These are phyloP conservation scores for Diaporthe sp. DNA, from an alignment of 2,329 filamentous ascomycete species.

Conservation along the genomic window DNA sequence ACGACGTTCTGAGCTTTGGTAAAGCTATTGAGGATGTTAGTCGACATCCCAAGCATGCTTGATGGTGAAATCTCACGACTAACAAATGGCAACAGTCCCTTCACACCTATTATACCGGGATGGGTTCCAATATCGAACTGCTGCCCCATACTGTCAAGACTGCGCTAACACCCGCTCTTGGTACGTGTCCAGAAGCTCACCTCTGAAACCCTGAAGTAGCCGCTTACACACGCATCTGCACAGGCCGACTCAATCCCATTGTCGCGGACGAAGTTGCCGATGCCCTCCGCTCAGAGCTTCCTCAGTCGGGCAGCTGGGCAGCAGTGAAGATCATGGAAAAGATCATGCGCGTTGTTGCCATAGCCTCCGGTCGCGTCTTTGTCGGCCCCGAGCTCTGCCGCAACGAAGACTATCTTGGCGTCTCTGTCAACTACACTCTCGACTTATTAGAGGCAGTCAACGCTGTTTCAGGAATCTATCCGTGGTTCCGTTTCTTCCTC, in stretches of 20 bases:
- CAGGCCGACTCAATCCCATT: too few relatives aligned
- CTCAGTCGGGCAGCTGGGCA: not conserved
- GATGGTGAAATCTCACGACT: too few relatives aligned
- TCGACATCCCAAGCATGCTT: too few relatives aligned
- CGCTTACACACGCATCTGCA: too few relatives aligned
- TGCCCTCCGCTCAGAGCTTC: not conserved
- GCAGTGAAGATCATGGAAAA: not conserved
- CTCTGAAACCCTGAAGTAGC: too few relatives aligned
- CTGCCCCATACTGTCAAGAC: too few relatives aligned
- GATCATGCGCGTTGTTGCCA: not conserved
- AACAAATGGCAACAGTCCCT: too few relatives aligned
- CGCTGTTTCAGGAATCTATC: not conserved
- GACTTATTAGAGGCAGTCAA: not conserved
- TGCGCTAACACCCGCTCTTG: too few relatives aligned
- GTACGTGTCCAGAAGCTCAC: too few relatives aligned
- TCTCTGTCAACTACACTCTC: not conserved
- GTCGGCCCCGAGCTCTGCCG: not conserved
- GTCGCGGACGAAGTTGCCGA: too few relatives aligned
- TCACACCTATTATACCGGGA: too few relatives aligned
- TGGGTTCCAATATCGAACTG: too few relatives aligned
- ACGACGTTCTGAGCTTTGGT: not conserved
- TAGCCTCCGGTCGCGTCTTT: not conserved
- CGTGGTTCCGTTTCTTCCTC: not conserved
- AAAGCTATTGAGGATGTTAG: not conserved
- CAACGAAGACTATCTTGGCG: not conserved